phyloP scores from a whole-genome alignment of 1,284 basidiomycete genomes.

The Stygiomarasmius scandens region DNA sequence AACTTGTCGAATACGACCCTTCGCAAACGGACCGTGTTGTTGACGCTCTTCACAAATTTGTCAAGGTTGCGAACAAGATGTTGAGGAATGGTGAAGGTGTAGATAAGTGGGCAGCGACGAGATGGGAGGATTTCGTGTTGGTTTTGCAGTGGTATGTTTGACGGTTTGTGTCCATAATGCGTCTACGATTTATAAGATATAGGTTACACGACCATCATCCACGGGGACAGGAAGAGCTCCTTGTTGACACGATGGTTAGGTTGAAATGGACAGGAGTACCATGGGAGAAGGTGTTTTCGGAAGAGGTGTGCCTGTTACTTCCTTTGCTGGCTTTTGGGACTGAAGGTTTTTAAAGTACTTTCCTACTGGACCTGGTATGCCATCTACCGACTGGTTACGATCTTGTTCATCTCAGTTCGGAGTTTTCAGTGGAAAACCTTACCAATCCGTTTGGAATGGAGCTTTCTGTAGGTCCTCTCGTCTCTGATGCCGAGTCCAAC shows the following conservation, averaged over 20 bases:
- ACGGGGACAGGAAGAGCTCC: conserved; percentile 49
- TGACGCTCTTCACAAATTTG: conserved; percentile 52
- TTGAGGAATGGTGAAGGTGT: conserved; percentile 52
- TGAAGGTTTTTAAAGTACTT: conserved; percentile 8
- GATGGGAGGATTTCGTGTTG: conserved; percentile 64
- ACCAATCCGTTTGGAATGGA: conserved; percentile 38
- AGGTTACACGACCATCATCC: conserved; percentile 60
- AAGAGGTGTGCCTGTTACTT: conserved; percentile 27
- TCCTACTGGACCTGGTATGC: conserved; percentile 20
- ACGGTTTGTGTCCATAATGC: neutral
- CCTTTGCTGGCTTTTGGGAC: neutral
- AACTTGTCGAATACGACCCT: conserved; percentile 54
- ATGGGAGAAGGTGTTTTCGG: conserved; percentile 45
- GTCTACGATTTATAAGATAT: neutral
- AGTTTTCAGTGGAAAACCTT: conserved; percentile 18
- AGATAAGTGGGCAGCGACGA: conserved; percentile 54
- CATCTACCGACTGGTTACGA: neutral
- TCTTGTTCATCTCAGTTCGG: conserved; percentile 24
- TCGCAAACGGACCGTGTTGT: conserved; percentile 47
- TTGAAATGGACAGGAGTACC: conserved; percentile 55
- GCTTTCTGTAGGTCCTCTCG: conserved; percentile 8
- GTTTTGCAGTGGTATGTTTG: conserved; percentile 49
- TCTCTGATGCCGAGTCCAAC: neutral
- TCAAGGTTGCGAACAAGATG: conserved; percentile 58
- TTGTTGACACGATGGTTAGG: conserved; percentile 58